Conservation (phyloP, 1,284 basidiomycete species). For the Kalmanozyma brasiliensis region DNA sequence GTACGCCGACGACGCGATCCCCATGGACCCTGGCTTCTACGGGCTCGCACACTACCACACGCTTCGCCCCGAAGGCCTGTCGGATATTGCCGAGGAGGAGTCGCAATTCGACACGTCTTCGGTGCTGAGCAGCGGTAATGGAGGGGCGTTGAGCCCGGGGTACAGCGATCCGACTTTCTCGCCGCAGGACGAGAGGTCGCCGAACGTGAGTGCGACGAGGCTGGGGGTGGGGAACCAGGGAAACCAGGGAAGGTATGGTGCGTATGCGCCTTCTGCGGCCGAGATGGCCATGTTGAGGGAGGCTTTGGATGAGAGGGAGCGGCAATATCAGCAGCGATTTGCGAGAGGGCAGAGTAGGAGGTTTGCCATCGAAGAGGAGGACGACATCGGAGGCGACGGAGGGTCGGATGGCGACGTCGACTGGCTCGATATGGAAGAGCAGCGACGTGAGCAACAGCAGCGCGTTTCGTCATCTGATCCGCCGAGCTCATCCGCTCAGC, state of each 20-base stretch:
- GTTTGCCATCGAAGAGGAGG: slow-evolving; percentile 38
- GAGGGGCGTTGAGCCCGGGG: slow-evolving; percentile 17
- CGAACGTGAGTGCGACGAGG: slow-evolving; percentile 11
- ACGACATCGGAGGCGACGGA: slow-evolving; percentile 16
- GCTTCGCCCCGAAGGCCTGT: slow-evolving; percentile 50
- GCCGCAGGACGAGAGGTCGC: slow-evolving; percentile 18
- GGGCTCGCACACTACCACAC: slow-evolving; percentile 51
- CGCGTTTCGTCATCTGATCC: slow-evolving; percentile 14
- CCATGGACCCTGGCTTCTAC: slow-evolving; percentile 48
- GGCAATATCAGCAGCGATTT: slow-evolving; percentile 35
- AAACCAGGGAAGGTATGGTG: slow-evolving; percentile 11
- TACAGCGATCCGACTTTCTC: slow-evolving; percentile 17
- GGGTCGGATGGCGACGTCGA: slow-evolving; percentile 22
- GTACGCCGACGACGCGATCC: slow-evolving; percentile 40
- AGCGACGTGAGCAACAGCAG: slow-evolving; percentile 2
- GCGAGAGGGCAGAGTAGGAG: slow-evolving; percentile 4
- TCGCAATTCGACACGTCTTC: slow-evolving; percentile 38
- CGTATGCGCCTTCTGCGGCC: slow-evolving; percentile 26
- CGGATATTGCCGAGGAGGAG: slow-evolving; percentile 60
- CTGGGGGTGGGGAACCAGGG: slow-evolving; percentile 7
- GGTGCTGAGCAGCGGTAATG: slow-evolving; percentile 36
- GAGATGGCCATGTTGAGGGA: slow-evolving; percentile 45
- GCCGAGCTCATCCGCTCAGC: slow-evolving; percentile 1
- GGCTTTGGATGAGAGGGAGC: slow-evolving; percentile 41
- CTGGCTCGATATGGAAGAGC: slow-evolving; percentile 11